These are phyloP conservation scores for Limonium bicolor DNA, from an alignment of 148 eudicot genomes.

Conservation along the genomic window DNA sequence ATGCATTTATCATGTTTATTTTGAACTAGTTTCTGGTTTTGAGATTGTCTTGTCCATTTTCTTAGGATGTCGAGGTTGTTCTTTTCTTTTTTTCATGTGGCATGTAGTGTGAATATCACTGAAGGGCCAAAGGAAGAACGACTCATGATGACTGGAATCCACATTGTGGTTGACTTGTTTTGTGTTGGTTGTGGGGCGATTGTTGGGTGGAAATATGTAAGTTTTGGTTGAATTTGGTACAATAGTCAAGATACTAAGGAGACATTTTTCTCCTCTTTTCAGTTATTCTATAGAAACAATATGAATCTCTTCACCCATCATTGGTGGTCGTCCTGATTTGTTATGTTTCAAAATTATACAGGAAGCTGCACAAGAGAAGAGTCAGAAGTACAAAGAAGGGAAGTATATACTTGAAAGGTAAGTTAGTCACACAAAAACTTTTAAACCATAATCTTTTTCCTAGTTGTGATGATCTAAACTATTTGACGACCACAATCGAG, in stretches of 20 bases:
- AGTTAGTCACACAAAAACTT: not conserved
- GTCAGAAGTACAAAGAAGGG: constrained; percentile 71
- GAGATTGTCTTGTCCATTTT: not conserved
- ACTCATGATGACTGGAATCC: constrained; percentile 81
- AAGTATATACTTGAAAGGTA: constrained; percentile 56
- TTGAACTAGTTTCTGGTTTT: not conserved
- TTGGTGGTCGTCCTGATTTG: not conserved
- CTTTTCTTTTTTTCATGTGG: not conserved
- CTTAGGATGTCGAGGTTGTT: not conserved
- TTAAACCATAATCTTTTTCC: not conserved
- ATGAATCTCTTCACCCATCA: not conserved
- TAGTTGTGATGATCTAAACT: not conserved
- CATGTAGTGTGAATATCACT: constrained; percentile 61
- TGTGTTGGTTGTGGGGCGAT: constrained; percentile 76
- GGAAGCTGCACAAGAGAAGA: constrained; percentile 59
- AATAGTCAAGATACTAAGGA: too few relatives aligned
- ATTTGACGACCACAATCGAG: not conserved
- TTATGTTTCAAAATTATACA: constrained; percentile 8
- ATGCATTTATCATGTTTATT: not conserved
- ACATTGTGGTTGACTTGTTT: constrained; percentile 64
- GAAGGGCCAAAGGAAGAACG: constrained; percentile 62
- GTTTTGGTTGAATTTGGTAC: too few relatives aligned
- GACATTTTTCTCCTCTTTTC: too few relatives aligned
- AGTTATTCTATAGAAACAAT: too few relatives aligned
- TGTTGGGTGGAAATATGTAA: constrained; percentile 93